Percentiles rank a stretch among this genome's conserved stretches.
Evolutionary conservation across 129 eudicot genomes (phyloP).

Genomic region (Logfia minima): DNA sequence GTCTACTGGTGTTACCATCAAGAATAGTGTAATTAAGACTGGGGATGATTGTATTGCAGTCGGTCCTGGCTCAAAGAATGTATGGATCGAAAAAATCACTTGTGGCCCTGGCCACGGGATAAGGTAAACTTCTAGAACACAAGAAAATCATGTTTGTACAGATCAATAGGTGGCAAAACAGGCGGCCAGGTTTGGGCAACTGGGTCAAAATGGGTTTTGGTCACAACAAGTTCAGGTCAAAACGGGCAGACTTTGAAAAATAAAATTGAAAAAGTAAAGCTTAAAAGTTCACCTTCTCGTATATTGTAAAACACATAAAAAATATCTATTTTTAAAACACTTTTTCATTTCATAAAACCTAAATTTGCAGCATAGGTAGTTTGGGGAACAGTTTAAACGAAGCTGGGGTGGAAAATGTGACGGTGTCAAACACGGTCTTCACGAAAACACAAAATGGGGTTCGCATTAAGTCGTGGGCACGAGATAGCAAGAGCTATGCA

Average conservation of each 20-base stretch:
- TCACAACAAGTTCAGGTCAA: too few species aligned
- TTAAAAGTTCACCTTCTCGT: not conserved
- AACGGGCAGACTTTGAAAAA: too few species aligned
- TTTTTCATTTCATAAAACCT: not conserved
- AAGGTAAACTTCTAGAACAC: slow-evolving; percentile 40
- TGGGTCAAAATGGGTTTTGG: too few species aligned
- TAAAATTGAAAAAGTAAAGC: too few species aligned
- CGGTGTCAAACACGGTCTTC: slow-evolving; percentile 47
- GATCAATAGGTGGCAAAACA: too few species aligned
- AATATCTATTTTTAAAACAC: too few species aligned
- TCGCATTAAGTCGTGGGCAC: slow-evolving; percentile 85
- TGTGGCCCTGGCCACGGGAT: slow-evolving; percentile 89
- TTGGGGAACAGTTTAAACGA: slow-evolving; percentile 56
- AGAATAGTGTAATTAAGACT: slow-evolving; percentile 37
- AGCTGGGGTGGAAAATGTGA: slow-evolving; percentile 69
- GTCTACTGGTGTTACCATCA: slow-evolving; percentile 61
- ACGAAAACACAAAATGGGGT: slow-evolving; percentile 71
- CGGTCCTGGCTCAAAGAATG: slow-evolving; percentile 67
- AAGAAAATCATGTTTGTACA: not conserved
- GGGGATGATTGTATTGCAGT: slow-evolving; percentile 78
- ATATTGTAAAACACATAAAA: not conserved
- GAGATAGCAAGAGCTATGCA: slow-evolving; percentile 67
- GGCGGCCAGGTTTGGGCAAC: too few species aligned
- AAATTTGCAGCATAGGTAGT: slow-evolving; percentile 64
- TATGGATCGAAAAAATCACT: slow-evolving; percentile 60